Evolutionary conservation across 1,139 yeast genomes (phyloP).

Genomic region (Lizanozyma gosingica): DNA sequence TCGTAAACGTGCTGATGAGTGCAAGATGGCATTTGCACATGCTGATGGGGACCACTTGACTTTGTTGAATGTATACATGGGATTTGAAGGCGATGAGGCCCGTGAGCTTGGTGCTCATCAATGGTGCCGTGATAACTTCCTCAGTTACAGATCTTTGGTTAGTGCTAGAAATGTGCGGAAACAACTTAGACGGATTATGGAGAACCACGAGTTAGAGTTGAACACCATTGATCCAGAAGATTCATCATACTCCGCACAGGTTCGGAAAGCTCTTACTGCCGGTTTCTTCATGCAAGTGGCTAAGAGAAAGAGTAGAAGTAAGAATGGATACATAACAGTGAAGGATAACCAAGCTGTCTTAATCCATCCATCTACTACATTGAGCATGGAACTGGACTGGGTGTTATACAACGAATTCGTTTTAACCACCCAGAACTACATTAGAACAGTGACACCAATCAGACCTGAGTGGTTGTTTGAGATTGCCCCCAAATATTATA

Average conservation of each 20-base stretch:
- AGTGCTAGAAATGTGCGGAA: slow-evolving; percentile 80
- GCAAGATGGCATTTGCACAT: slow-evolving; percentile 81
- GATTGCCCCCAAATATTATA: slow-evolving; percentile 78
- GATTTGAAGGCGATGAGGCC: slow-evolving; percentile 68
- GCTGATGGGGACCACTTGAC: slow-evolving; percentile 96
- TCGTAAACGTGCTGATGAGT: slow-evolving; percentile 85
- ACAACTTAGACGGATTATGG: slow-evolving; percentile 81
- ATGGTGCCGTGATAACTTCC: slow-evolving; percentile 91
- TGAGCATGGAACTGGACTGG: slow-evolving; percentile 85
- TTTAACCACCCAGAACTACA: slow-evolving; percentile 84
- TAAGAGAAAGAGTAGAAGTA: slow-evolving; percentile 66
- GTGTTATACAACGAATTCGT: slow-evolving; percentile 93
- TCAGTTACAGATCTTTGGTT: slow-evolving; percentile 72
- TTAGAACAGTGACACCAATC: slow-evolving; percentile 87
- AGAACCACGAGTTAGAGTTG: slow-evolving; percentile 64
- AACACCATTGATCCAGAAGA: slow-evolving; percentile 64
- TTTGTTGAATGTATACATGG: slow-evolving; percentile 79
- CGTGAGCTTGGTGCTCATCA: slow-evolving; percentile 47
- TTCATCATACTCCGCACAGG: slow-evolving; percentile 55
- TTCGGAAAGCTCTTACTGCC: slow-evolving; percentile 79
- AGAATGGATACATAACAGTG: slow-evolving; percentile 71
- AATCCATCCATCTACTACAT: slow-evolving; percentile 86
- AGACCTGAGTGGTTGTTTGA: slow-evolving; percentile 90
- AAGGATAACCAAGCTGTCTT: slow-evolving; percentile 95
- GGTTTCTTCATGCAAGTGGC: slow-evolving; percentile 99